Base-by-base conservation (phyloP, 2,329 filamentous ascomycete genomes). In the Dryadomyces quercivorus region DNA sequence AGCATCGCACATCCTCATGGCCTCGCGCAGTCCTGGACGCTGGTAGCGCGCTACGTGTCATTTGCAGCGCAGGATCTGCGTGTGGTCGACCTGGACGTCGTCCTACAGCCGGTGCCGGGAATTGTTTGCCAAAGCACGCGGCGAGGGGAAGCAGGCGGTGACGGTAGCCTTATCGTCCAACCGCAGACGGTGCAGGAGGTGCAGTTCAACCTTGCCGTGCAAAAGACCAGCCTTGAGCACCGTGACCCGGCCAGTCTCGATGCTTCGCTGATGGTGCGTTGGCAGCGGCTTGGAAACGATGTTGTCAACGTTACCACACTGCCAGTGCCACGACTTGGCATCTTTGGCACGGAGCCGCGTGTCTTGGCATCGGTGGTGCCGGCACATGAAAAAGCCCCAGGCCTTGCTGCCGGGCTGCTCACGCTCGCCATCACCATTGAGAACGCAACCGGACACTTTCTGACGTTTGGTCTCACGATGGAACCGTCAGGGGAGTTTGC, bases 401-500 rank as follows among this genome's bases (percentile, higher is more conserved):
- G n/a, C 50, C 34, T 22, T 5, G n/a, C 38, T 34, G 8, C 16
- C 20, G 2, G 34, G n/a, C 20, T 54, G 18, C 13, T 60, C 31
- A 31, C 65, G 60, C 66, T 82, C 15, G 70, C 76, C 45, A 65
- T 81, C 65, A 88, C 82, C 3, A 82, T 98, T 55, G 93, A 98
- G 70, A 98, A 98, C 66, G 87, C 91, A 0, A 96, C 92, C 0
- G 86, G 84, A 66, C 93, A 98, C 67, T 94, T 95, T 69, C 78
- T 98, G 51, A 95, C 91, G 0, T 98, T 98, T 69, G 90, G 88
- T 34, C 69, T 97, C 50, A 82, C 77, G 26, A 95, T 98, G 90
- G 92, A 98, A 61, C 86, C 90, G 2, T 92, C 82, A 65, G 89
- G 95, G 59, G 81, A 89, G 53, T 97, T 97, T 69, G 92, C 90